Percentiles rank a stretch among this genome's conserved stretches.
Evolutionary conservation across 2,329 filamentous ascomycete genomes (phyloP).

Genomic region (Iodosphaeria phyllophila): DNA sequence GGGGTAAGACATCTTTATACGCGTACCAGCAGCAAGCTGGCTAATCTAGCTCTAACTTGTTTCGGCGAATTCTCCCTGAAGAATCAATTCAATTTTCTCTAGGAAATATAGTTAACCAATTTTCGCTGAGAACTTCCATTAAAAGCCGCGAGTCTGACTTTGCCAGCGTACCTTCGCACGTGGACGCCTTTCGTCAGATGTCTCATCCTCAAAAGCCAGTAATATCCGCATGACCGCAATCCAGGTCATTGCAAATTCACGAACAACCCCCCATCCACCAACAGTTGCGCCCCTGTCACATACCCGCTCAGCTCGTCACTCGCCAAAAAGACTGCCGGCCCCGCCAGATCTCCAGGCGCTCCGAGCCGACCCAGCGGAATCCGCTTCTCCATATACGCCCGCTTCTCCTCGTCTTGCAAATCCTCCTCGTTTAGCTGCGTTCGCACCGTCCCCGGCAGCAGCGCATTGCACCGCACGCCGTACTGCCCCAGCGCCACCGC

Average conservation of each 20-base stretch:
- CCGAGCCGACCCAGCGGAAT: conserved; percentile 67
- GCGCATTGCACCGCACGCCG: conserved; percentile 63
- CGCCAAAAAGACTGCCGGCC: conserved; percentile 71
- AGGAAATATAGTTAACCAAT: too few relatives aligned
- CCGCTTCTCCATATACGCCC: conserved; percentile 59
- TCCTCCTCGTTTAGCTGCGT: conserved; percentile 77
- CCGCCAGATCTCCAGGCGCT: conserved; percentile 53
- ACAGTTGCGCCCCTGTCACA: conserved; percentile 63
- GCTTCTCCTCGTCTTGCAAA: conserved; percentile 53
- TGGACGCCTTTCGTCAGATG: too few relatives aligned
- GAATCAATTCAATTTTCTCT: too few relatives aligned
- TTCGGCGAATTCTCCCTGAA: too few relatives aligned
- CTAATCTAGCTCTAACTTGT: too few relatives aligned
- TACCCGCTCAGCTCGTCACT: conserved; percentile 63
- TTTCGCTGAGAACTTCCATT: too few relatives aligned
- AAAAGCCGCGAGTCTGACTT: too few relatives aligned
- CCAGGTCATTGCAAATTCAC: conserved; percentile 57
- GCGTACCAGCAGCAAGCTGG: too few relatives aligned
- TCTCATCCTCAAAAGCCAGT: background rate
- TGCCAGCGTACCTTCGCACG: too few relatives aligned
- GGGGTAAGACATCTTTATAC: too few relatives aligned
- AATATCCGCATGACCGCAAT: too few relatives aligned
- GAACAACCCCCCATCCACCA: conserved; percentile 80
- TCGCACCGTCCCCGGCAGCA: conserved; percentile 66
- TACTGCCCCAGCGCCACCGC: conserved; percentile 64